Evolutionary conservation across 352 stramenopile genomes (phyloP), one percentile per base, ranked within the genome.

Genomic region (Phytopythium helicoides): DNA sequence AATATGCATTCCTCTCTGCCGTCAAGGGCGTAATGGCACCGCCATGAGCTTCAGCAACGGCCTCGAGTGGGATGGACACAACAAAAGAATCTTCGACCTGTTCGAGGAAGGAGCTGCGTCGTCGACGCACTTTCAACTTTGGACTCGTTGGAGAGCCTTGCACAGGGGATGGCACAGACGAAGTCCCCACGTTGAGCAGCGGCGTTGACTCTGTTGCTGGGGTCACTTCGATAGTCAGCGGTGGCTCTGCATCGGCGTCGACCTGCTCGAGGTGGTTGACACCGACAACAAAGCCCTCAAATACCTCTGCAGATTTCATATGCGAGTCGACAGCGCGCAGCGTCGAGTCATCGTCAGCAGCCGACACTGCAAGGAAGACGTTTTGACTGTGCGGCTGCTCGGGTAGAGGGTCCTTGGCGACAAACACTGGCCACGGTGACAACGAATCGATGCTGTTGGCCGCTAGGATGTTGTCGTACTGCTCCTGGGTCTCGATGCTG

Each of bases 271-370:
- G 56, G 38, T 89, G 79, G 35, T 89, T 87, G 38, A 94, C 79
- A 34, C 81, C 84, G 1, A 94, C 81, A n/a, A 91, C 70, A 48
- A 89, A 94, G 8, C 84, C 84, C 63, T 91, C 77, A 63, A 94
- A 92, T 12, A 91, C 73, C 16, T 73, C 60, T 10, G 63, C 54
- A 9, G 62, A 71, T 22, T 64, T 60, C 37, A 68, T 67, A 46
- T 86, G 71, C 3, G 75, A 70, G 38, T 86, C 70, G 49, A 88
- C 58, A 0, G 76, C 77, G 31, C 82, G 82, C n/a, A 92, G 59
- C 54, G 75, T 81, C 5, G 79, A 89, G n/a, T 92, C 82, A 51
- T 88, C 76, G 38, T 89, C 79, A 12, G 75, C 75, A 26, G 79
- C 71, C 14, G 82, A 92, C 31, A 92, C 82, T 36, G 79, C 82